Conservation (phyloP, 441 rosid genomes). For the Biscutella laevigata region DNA sequence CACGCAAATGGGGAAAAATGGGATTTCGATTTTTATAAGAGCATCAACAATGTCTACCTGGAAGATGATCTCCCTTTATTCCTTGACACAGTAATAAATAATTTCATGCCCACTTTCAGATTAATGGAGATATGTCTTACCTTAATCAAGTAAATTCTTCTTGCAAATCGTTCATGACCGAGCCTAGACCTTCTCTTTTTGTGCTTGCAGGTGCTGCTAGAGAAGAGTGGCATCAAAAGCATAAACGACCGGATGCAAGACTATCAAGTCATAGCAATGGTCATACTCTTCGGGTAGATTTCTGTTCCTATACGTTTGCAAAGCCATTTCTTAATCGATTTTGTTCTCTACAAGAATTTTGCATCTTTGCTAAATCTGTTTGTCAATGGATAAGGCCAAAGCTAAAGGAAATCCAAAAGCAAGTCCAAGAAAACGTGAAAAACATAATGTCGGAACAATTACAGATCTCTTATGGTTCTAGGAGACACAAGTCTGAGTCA, state of each 20-base stretch:
- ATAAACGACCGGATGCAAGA: conserved; percentile 60
- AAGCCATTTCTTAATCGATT: neutral
- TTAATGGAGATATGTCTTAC: neutral
- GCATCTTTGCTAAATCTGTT: conserved; percentile 10
- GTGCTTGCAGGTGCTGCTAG: conserved; percentile 68
- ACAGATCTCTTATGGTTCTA: conserved; percentile 35
- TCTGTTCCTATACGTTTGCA: neutral
- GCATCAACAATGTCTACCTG: conserved; percentile 66
- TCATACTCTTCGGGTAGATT: conserved; percentile 68
- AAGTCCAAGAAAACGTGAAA: conserved; percentile 70
- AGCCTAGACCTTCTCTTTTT: neutral
- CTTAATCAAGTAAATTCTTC: neutral
- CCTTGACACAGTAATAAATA: conserved; percentile 58
- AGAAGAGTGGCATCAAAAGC: conserved; percentile 39
- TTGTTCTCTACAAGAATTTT: neutral
- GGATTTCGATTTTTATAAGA: conserved; percentile 75
- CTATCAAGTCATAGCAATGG: conserved; percentile 80
- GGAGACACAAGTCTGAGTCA: conserved; percentile 21
- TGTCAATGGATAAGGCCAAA: conserved; percentile 43
- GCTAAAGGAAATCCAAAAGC: conserved; percentile 52
- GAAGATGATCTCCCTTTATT: conserved; percentile 58
- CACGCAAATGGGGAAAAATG: conserved; percentile 88
- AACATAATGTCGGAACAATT: conserved; percentile 68
- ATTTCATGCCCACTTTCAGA: neutral
- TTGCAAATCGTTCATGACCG: neutral